Evolutionary conservation across 1,284 basidiomycete genomes (phyloP).

Genomic region (Sanghuangporus baumii): DNA sequence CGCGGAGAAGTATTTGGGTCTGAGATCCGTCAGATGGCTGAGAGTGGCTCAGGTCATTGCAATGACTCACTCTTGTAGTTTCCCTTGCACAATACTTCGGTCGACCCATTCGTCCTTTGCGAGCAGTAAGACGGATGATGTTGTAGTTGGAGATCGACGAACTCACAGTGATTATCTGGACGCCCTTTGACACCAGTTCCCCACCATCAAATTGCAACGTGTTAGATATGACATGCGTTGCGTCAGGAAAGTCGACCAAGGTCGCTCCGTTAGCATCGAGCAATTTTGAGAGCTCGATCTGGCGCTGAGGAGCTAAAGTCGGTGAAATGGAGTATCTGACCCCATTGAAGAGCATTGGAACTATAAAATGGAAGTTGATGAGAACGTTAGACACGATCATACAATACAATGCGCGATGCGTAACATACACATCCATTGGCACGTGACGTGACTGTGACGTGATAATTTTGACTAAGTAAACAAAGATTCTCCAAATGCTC

Average conservation of each 20-base stretch:
- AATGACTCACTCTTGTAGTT: constrained; percentile 47
- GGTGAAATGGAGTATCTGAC: constrained; percentile 30
- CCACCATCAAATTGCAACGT: constrained; percentile 50
- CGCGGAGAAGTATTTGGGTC: constrained; percentile 62
- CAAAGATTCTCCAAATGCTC: not conserved
- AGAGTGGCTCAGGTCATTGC: not conserved
- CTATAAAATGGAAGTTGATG: not conserved
- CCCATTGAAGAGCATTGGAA: constrained; percentile 25
- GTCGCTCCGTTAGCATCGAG: constrained; percentile 42
- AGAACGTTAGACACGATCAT: not conserved
- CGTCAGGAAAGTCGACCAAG: constrained; percentile 34
- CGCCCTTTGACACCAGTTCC: constrained; percentile 29
- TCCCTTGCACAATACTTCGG: constrained; percentile 51
- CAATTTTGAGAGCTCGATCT: constrained; percentile 28
- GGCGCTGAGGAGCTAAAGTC: constrained; percentile 27
- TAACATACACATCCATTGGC: not conserved
- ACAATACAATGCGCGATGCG: not conserved
- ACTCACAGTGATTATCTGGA: constrained; percentile 42
- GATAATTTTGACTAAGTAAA: not conserved
- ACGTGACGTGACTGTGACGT: not conserved
- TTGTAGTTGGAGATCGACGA: not conserved
- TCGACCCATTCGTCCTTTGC: constrained; percentile 63
- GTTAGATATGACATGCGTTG: constrained; percentile 40
- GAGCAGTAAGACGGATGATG: not conserved
- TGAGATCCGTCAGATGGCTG: constrained; percentile 20